Evolutionary conservation across 768 basidiomycete genomes (phyloP), one percentile per base, ranked within the genome.

Genomic region (Termitomyces sp.): DNA sequence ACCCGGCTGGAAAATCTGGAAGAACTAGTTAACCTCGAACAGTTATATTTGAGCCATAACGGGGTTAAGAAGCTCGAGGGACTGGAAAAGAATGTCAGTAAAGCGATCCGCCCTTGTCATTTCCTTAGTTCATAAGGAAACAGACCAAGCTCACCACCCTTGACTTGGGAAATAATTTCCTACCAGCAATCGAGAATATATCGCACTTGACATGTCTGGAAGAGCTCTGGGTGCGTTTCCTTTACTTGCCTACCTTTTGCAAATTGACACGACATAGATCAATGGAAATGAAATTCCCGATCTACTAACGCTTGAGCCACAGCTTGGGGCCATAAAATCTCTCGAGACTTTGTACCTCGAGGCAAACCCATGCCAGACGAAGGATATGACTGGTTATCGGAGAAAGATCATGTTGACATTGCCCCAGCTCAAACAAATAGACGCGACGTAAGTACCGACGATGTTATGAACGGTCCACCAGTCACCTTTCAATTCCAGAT

Each of bases 31-130:
- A 81, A 79, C 55, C 80, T 99, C 16, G 92, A 95, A 67, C 91
- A 98, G 70, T 72, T 99, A 6, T 98, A 98, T 71, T 76, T 99
- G 44, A 93, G 91, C 61, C 96, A 98, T 68, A 99, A 98, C 63
- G 97, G 97, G 0, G 74, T 99, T 14, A 79, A 85, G 67, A 79
- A 78, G 60, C 69, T 99, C 35, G 93, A 96, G 70, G 95, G 95
- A 2, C 76, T 99, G 9, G 88, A 92, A 51, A 77, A 86, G 33
- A 95, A 94, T 66, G 95, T 93, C 63, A 64, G 84, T 52, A n/a
- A 23, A 41, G 54, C 35, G 30, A 33, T 18, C 12, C 52, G 35
- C 20, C 23, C 33, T 23, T 48, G 13, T 51, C 28, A 50, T 44
- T 20, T 20, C 20, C 44, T 20, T 12, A n/a, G 23, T 52, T 55